Evolutionary conservation across 2,329 filamentous ascomycete species (phyloP).

Genomic region (Dothistroma septosporum): DNA sequence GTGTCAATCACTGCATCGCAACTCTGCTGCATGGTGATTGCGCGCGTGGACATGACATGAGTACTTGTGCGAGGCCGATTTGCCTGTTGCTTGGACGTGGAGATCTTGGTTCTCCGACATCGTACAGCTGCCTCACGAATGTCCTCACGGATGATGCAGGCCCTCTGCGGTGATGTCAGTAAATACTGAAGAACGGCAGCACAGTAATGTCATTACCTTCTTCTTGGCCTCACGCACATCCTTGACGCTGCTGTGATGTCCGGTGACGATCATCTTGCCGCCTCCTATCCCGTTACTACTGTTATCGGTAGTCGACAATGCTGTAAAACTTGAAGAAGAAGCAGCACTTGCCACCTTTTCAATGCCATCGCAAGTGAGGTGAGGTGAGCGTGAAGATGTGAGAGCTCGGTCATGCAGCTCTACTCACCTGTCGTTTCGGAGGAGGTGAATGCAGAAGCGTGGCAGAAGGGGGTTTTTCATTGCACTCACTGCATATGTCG

Average conservation of each 20-base stretch:
- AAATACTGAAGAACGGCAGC: not conserved
- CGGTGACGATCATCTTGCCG: not conserved
- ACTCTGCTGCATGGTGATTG: slow-evolving; percentile 1
- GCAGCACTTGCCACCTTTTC: not conserved
- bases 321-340: not conserved
- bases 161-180: not conserved
- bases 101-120: not conserved
- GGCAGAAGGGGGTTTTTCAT: not conserved
- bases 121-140: not conserved
- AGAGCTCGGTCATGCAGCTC: not conserved
- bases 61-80: not conserved
- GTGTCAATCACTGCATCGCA: slow-evolving; percentile 16
- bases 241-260: not conserved
- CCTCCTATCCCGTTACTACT: not conserved
- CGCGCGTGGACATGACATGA: slow-evolving; percentile 17
- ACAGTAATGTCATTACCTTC: not conserved
- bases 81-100: not conserved
- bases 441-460: not conserved
- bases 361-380: not conserved
- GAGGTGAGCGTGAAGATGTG: not conserved
- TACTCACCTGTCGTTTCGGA: not conserved
- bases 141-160: not conserved
- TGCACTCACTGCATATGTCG: not conserved
- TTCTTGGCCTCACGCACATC: not conserved
- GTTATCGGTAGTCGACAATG: not conserved